Evolutionary conservation across 306 rosid species (phyloP).

Genomic region (Hylodesmum podocarpum): DNA sequence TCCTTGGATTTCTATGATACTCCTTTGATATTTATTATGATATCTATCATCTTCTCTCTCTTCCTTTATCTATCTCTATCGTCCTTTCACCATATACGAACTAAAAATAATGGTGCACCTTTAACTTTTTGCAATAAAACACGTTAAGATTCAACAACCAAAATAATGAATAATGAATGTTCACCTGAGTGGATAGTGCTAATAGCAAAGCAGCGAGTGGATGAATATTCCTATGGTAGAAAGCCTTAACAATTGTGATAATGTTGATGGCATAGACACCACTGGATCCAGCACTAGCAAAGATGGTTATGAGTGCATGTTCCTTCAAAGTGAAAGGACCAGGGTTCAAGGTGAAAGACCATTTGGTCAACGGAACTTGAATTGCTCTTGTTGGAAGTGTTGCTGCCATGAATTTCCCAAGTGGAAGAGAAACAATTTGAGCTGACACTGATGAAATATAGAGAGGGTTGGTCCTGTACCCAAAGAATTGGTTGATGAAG

Average conservation of each 20-base stretch:
- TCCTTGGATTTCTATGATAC: too few relatives aligned
- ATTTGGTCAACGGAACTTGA: constrained; percentile 46
- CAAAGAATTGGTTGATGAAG: constrained; percentile 74
- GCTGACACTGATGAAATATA: constrained; percentile 60
- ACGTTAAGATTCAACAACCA: neutral
- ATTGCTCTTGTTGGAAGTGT: constrained; percentile 44
- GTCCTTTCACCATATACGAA: too few relatives aligned
- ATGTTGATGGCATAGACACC: constrained; percentile 78
- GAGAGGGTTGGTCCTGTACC: constrained; percentile 61
- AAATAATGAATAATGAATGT: neutral
- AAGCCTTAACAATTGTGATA: constrained; percentile 78
- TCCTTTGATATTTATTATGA: too few relatives aligned
- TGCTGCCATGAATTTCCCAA: constrained; percentile 87
- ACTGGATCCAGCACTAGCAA: constrained; percentile 67
- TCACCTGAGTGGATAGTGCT: constrained; percentile 79
- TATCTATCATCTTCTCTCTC: too few relatives aligned
- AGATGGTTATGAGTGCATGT: constrained; percentile 80
- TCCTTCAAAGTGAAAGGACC: constrained; percentile 84
- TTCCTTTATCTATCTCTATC: too few relatives aligned
- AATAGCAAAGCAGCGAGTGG: constrained; percentile 67
- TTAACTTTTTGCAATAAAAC: neutral
- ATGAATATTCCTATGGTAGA: constrained; percentile 58
- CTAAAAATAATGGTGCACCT: too few relatives aligned
- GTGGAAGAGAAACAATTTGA: constrained; percentile 69
- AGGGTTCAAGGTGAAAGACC: constrained; percentile 72